Base-by-base conservation (phyloP, 371 early-diverging fungal species). In the Circinella umbellata region DNA sequence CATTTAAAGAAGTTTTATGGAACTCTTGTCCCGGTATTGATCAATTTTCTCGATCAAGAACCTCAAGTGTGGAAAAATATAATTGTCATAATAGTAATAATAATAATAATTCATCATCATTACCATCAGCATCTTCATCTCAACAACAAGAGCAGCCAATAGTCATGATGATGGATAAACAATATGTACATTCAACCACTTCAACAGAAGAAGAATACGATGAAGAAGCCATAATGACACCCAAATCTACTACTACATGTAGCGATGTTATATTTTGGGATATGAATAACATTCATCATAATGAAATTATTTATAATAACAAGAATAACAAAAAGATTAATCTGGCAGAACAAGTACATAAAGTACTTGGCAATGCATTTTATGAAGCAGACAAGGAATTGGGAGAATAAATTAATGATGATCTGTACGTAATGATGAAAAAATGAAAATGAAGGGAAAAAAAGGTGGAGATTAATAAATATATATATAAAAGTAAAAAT, bases 1-100 rank as follows among this genome's bases (percentile, higher is more conserved):
- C 57, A 34, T 27, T 57, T 27, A 57, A 34, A 14, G 57, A 57
- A 57, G 57, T 34, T 57, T n/a, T 57, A n/a, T 57, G 57, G 57
- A 11, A 57, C 6, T 57, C 57, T 4, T 57, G 57, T 34, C 57
- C 57, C 3, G 57, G 57, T 13, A 20, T 57, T 34, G 57, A 57
- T n/a, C 57, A 57, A n/a, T 57, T 57, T 57, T 27, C 57, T 57
- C 57, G 57, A 57, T 27, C 57, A 27, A 57, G 27, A 34, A 57
- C 57, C 3, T 57, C 27, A 18, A 57, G 57, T 34, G 34, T 34
- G 4, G 57, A 57, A 34, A 57, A 57, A 34, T 57, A 57, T 57
- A 5, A 57, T 42, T 42, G 42, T 42, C 42, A 42, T 42, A 1
- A 42, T 42, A 42, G 2, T 6, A 42, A 1, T 42, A 42, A 10